Conservation (phyloP, 2,329 filamentous ascomycete species). For the Ophiocordyceps unilateralis region DNA sequence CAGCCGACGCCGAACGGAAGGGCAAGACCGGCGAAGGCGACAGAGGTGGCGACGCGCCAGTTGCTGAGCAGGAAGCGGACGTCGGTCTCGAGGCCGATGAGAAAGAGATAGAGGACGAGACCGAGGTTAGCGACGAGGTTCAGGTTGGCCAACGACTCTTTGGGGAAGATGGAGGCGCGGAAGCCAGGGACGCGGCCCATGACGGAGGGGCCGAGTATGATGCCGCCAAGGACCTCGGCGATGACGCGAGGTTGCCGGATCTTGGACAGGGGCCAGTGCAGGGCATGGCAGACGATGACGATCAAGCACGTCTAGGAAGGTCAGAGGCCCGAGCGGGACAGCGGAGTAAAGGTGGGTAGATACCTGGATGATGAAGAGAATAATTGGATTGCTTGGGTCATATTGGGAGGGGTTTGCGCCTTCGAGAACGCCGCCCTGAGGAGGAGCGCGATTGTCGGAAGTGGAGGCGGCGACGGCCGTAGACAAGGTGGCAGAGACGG, state of each 20-base stretch:
- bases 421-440: conserved; percentile 49
- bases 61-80: conserved; percentile 60
- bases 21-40: conserved; percentile 63
- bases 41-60: conserved; percentile 63
- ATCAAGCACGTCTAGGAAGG: conserved; percentile 21
- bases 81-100: conserved; percentile 78
- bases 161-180: conserved; percentile 57
- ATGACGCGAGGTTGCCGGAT: conserved; percentile 70
- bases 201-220: conserved; percentile 71
- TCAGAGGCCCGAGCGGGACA: background rate
- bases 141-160: conserved; percentile 55
- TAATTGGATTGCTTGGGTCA: conserved; percentile 54
- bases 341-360: background rate
- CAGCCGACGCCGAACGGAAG: conserved; percentile 70
- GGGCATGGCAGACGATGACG: conserved; percentile 27
- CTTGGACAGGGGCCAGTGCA: conserved; percentile 62
- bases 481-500: background rate
- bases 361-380: conserved; percentile 60
- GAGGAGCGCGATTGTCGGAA: background rate
- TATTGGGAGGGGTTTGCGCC: conserved; percentile 51
- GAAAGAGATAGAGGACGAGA: conserved; percentile 69
- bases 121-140: conserved; percentile 69
- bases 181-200: conserved; percentile 78
- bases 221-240: conserved; percentile 70
- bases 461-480: background rate